phyloP scores from a whole-genome alignment of 306 rosid species.

The Vachellia collinsii region DNA sequence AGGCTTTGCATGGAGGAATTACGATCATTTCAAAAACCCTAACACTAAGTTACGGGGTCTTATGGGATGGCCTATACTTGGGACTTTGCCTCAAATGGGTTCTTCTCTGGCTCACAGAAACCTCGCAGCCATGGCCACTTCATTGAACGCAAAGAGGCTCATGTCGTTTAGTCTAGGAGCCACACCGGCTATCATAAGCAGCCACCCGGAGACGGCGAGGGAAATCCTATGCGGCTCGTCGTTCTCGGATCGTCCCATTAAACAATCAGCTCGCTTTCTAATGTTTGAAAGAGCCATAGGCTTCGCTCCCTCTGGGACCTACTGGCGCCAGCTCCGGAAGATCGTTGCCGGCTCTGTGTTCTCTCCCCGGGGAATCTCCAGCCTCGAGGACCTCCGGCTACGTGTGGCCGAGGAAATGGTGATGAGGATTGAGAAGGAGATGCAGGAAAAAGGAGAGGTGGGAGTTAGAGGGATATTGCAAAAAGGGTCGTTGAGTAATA shows the following conservation, averaged over 20 bases:
- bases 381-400: slow-evolving; percentile 55
- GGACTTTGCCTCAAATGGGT: slow-evolving; percentile 63
- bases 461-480: slow-evolving; percentile 57
- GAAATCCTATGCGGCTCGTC: slow-evolving; percentile 64
- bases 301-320: slow-evolving; percentile 75
- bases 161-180: slow-evolving; percentile 79
- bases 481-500: slow-evolving; percentile 63
- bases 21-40: background rate
- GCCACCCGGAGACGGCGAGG: slow-evolving; percentile 83
- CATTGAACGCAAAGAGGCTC: slow-evolving; percentile 56
- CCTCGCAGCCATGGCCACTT: slow-evolving; percentile 60
- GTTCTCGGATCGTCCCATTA: slow-evolving; percentile 80
- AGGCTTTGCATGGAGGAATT: slow-evolving; percentile 83
- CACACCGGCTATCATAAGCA: slow-evolving; percentile 70
- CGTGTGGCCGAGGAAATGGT: slow-evolving; percentile 57
- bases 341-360: slow-evolving; percentile 70
- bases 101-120: slow-evolving; percentile 65
- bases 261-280: slow-evolving; percentile 64
- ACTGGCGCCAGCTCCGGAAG: slow-evolving; percentile 82
- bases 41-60: slow-evolving; percentile 50
- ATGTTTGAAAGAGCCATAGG: slow-evolving; percentile 96
- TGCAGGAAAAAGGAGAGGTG: slow-evolving; percentile 57
- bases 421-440: slow-evolving; percentile 38
- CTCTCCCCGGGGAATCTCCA: slow-evolving; percentile 62
- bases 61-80: slow-evolving; percentile 74